Conservation (phyloP, 768 basidiomycete genomes). For the Leccinum incarnatum region DNA sequence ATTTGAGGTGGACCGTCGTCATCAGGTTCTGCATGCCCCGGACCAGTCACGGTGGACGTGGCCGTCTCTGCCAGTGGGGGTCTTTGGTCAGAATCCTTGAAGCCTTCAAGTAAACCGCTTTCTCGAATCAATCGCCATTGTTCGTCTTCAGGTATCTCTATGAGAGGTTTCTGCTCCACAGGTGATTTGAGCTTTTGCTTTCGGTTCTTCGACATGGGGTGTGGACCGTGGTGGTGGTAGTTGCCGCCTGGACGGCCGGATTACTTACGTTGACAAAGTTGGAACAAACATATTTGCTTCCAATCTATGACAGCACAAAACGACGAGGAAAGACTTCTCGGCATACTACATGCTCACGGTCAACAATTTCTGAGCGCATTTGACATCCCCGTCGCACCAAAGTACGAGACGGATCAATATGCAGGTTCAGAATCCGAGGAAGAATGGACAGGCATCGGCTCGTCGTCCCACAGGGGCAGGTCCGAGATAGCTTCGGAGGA, state of each 20-base stretch:
- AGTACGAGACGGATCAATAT: slow-evolving; percentile 13
- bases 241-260: not conserved
- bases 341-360: slow-evolving; percentile 44
- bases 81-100: slow-evolving; percentile 17
- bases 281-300: slow-evolving; percentile 11
- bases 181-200: slow-evolving; percentile 15
- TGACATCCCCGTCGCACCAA: slow-evolving; percentile 22
- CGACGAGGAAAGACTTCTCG: slow-evolving; percentile 36
- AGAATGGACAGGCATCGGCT: slow-evolving; percentile 43
- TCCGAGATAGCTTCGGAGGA: slow-evolving; percentile 14
- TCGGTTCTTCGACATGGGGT: slow-evolving; percentile 30
- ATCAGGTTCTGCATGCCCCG: slow-evolving; percentile 26
- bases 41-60: not conserved
- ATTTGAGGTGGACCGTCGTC: slow-evolving; percentile 39
- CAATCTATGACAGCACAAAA: slow-evolving; percentile 11
- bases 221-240: not conserved
- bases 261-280: not conserved
- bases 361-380: slow-evolving; percentile 46
- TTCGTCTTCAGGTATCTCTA: slow-evolving; percentile 69
- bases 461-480: not conserved
- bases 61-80: not conserved
- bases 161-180: slow-evolving; percentile 16
- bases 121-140: slow-evolving; percentile 75
- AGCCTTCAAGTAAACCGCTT: slow-evolving; percentile 53
- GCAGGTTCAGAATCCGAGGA: slow-evolving; percentile 28